Evolutionary conservation across 768 basidiomycete species (phyloP).

Genomic region (Mycena albidolilacea): DNA sequence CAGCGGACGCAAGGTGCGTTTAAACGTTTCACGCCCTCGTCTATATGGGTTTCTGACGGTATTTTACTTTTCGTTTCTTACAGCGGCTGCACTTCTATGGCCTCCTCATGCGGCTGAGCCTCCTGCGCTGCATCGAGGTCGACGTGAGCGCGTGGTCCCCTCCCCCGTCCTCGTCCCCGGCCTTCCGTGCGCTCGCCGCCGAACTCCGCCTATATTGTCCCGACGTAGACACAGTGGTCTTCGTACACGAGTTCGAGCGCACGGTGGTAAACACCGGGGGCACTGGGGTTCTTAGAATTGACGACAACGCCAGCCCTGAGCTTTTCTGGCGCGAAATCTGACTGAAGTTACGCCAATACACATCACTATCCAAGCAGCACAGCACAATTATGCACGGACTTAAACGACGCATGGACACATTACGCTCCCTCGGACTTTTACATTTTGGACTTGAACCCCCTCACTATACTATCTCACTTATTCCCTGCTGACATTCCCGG

Average conservation of each 20-base stretch:
- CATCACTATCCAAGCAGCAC: neutral
- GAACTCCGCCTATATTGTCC: slow-evolving; percentile 76
- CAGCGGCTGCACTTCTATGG: slow-evolving; percentile 77
- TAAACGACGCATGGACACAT: neutral
- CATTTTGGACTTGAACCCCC: no score
- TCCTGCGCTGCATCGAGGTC: slow-evolving; percentile 70
- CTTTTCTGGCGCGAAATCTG: slow-evolving; percentile 50
- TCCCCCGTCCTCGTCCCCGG: slow-evolving; percentile 64
- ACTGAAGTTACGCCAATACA: neutral
- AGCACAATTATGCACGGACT: neutral
- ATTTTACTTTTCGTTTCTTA: slow-evolving; percentile 8
- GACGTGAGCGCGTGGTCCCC: slow-evolving; percentile 80
- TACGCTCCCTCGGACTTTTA: neutral
- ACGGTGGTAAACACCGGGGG: slow-evolving; percentile 57
- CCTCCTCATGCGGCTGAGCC: slow-evolving; percentile 66
- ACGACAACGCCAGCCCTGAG: slow-evolving; percentile 45
- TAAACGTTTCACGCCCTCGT: slow-evolving; percentile 3
- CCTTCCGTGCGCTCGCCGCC: slow-evolving; percentile 69
- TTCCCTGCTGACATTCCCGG: neutral
- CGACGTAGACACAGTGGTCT: slow-evolving; percentile 66
- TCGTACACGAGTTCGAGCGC: slow-evolving; percentile 71
- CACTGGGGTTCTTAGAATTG: slow-evolving; percentile 45
- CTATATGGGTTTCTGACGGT: neutral
- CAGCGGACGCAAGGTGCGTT: slow-evolving; percentile 65
- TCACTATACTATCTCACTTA: no score